Percentiles rank a stretch among this genome's conserved stretches.
phyloP scores from a whole-genome alignment of 2,329 filamentous ascomycete genomes.

The Talaromyces verruculosus region DNA sequence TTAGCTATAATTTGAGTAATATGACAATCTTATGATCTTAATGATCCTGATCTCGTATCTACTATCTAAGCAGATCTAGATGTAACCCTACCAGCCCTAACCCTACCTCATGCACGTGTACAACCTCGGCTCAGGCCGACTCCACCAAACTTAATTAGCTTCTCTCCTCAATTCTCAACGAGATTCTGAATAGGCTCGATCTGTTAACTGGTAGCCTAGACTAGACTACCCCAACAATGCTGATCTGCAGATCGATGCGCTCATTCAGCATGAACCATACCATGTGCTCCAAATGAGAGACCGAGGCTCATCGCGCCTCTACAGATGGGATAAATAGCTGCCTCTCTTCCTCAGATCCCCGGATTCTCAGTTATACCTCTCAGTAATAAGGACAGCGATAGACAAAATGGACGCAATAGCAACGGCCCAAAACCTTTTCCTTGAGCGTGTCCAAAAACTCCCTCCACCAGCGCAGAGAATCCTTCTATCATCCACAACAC shows the following conservation, averaged over 20 bases:
- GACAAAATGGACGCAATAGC: background rate
- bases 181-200: background rate
- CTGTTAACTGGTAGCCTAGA: background rate
- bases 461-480: conserved; percentile 31
- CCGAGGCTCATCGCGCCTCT: conserved; percentile 18
- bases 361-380: background rate
- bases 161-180: background rate
- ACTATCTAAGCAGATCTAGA: background rate
- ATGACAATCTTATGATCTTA: background rate
- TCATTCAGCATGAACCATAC: conserved; percentile 1
- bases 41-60: background rate
- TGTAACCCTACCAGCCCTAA: background rate
- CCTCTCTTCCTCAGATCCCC: background rate
- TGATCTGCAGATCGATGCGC: conserved; percentile 6
- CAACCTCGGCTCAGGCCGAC: conserved; percentile 8
- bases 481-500: conserved; percentile 30
- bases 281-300: conserved; percentile 4
- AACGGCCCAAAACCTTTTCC: background rate
- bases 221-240: background rate
- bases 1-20: background rate
- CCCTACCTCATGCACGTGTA: background rate
- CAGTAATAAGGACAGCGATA: too few species aligned
- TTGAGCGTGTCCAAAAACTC: conserved; percentile 23
- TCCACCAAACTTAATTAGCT: background rate
- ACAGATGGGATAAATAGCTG: background rate